These are phyloP conservation scores for Bonnemaisonia californica DNA, from an alignment of 31 red algal species.

Conservation along the genomic window DNA sequence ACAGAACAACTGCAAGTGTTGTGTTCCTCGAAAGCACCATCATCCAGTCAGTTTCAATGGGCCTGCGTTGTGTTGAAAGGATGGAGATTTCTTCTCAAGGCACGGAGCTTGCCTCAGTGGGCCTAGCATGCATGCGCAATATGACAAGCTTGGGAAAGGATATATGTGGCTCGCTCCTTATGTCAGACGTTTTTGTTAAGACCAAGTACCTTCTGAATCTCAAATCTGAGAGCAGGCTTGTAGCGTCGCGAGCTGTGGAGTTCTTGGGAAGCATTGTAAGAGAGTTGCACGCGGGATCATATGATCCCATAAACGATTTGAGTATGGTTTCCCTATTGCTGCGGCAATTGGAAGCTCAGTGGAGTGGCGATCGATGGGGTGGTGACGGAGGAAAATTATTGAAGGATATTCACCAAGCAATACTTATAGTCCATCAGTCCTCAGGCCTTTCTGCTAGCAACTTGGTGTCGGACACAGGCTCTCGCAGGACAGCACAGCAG, in stretches of 20 bases:
- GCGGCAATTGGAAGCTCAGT: neutral
- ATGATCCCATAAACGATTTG: slow-evolving; percentile 14
- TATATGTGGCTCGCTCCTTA: slow-evolving; percentile 53
- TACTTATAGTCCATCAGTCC: no score
- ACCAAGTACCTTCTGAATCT: slow-evolving; percentile 2
- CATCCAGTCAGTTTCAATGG: no score
- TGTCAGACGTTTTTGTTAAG: slow-evolving; percentile 41
- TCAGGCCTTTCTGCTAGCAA: no score
- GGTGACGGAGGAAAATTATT: no score
- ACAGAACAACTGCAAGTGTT: no score
- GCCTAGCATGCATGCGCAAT: slow-evolving; percentile 29
- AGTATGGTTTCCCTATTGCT: neutral
- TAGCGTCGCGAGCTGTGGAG: slow-evolving; percentile 24
- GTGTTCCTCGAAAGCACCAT: no score
- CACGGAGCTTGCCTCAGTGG: neutral
- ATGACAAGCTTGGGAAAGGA: slow-evolving; percentile 47
- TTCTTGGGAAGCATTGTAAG: slow-evolving; percentile 31
- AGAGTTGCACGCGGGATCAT: slow-evolving; percentile 16
- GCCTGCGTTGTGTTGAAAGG: no score
- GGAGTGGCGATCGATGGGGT: slow-evolving; percentile 21
- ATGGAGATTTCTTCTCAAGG: no score
- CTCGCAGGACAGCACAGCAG: no score
- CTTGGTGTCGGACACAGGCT: no score
- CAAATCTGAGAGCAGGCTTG: neutral
- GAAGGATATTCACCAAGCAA: no score